These are phyloP conservation scores for Neoarthrinium moseri DNA, from an alignment of 2,329 filamentous ascomycete genomes.

Conservation along the genomic window DNA sequence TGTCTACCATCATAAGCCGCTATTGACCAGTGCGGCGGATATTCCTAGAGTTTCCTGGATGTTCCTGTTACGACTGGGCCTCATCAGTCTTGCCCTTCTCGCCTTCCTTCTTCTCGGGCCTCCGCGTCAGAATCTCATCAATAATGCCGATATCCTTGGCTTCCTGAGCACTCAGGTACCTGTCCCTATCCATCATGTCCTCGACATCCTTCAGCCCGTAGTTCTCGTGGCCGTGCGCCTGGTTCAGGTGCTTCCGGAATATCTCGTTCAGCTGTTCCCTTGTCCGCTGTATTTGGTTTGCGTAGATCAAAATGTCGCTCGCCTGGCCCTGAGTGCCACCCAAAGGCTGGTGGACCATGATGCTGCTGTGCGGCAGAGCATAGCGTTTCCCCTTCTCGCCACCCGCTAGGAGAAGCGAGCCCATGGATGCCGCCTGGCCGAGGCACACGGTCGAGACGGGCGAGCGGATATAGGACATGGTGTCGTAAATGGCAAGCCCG, in stretches of 20 bases:
- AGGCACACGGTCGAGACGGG: constrained; percentile 94
- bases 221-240: constrained; percentile 70
- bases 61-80: no score
- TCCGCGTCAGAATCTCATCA: constrained; percentile 78
- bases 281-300: constrained; percentile 90
- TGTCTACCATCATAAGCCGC: no score
- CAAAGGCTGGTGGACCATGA: constrained; percentile 97
- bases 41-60: no score
- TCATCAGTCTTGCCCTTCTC: constrained; percentile 7
- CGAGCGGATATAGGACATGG: constrained; percentile 93
- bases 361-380: constrained; percentile 86
- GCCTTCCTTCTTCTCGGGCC: constrained; percentile 41
- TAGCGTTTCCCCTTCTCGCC: constrained; percentile 83
- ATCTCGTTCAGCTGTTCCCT: constrained; percentile 86
- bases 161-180: constrained; percentile 87
- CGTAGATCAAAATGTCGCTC: constrained; percentile 91
- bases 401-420: constrained; percentile 81
- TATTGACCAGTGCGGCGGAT: no score
- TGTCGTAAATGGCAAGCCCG: constrained; percentile 91
- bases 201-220: constrained; percentile 81
- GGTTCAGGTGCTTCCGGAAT: constrained; percentile 82
- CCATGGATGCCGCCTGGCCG: constrained; percentile 94
- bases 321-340: constrained; percentile 68
- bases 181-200: constrained; percentile 94
- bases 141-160: constrained; percentile 88